Evolutionary conservation across 1,139 yeast species (phyloP).

Genomic region (Debaryomycetaceae sp.): DNA sequence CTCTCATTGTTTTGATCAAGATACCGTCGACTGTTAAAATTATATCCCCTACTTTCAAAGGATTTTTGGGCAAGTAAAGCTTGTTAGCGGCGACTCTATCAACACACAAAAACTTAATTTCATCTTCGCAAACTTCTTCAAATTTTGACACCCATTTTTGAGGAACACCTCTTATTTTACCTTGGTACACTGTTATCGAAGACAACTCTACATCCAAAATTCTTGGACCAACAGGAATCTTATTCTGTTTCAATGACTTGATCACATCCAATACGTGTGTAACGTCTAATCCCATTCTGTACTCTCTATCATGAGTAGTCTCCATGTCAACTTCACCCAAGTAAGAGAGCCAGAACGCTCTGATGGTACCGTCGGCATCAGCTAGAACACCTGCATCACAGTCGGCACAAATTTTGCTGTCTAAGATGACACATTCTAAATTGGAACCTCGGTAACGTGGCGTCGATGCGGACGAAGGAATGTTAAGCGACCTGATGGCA

Average conservation of each 20-base stretch:
- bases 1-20: constrained; percentile 64
- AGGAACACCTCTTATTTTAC: constrained; percentile 81
- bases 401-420: constrained; percentile 67
- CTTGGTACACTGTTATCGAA: constrained; percentile 66
- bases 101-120: constrained; percentile 70
- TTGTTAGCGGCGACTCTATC: constrained; percentile 61
- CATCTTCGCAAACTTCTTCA: constrained; percentile 57
- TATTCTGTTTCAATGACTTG: constrained; percentile 47
- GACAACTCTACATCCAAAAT: constrained; percentile 79
- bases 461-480: constrained; percentile 63
- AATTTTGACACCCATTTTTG: constrained; percentile 74
- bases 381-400: constrained; percentile 80
- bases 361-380: constrained; percentile 73
- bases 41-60: constrained; percentile 63
- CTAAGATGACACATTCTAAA: constrained; percentile 72
- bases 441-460: constrained; percentile 89
- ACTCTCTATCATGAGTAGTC: constrained; percentile 54
- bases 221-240: constrained; percentile 52
- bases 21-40: constrained; percentile 65
- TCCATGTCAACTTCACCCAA: constrained; percentile 59
- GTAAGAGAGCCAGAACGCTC: constrained; percentile 82
- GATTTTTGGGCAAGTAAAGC: constrained; percentile 19
- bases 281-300: constrained; percentile 78
- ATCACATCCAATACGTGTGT: constrained; percentile 62
- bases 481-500: constrained; percentile 69